Conservation (phyloP, 495 filamentous ascomycete genomes). For the Chaetomium tenue region DNA sequence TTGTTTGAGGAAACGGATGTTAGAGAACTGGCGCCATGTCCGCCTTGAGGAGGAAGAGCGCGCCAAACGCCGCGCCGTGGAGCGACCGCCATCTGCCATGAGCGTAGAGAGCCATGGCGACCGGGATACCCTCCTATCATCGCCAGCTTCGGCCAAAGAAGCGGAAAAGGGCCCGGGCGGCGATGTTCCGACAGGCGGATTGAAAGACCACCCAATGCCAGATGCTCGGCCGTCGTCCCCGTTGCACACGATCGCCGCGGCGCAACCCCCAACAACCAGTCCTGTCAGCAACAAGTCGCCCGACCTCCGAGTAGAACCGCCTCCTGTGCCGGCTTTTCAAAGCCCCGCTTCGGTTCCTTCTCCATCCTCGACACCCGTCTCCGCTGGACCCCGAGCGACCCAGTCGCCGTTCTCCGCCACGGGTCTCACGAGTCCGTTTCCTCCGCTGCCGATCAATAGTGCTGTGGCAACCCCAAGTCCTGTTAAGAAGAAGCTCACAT, state of each 20-base stretch:
- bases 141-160: slow-evolving; percentile 27
- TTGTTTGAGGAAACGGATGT: slow-evolving; percentile 45
- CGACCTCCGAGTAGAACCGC: slow-evolving; percentile 53
- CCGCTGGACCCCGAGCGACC: slow-evolving; percentile 42
- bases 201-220: slow-evolving; percentile 30
- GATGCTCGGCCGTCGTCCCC: slow-evolving; percentile 27
- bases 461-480: slow-evolving; percentile 56
- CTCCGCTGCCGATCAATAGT: slow-evolving; percentile 45
- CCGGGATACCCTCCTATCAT: slow-evolving; percentile 20
- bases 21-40: slow-evolving; percentile 46
- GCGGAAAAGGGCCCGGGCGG: slow-evolving; percentile 16
- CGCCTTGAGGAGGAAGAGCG: slow-evolving; percentile 40
- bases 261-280: slow-evolving; percentile 12
- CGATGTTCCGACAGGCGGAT: slow-evolving; percentile 15
- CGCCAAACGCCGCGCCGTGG: slow-evolving; percentile 26
- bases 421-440: slow-evolving; percentile 42
- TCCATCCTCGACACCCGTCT: slow-evolving; percentile 45
- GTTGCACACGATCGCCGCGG: slow-evolving; percentile 17
- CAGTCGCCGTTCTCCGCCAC: slow-evolving; percentile 54
- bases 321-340: slow-evolving; percentile 45
- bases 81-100: slow-evolving; percentile 32
- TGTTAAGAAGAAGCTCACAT: slow-evolving; percentile 66
- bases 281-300: slow-evolving; percentile 39
- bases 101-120: slow-evolving; percentile 37
- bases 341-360: slow-evolving; percentile 30